Percentiles rank a stretch among this genome's conserved stretches.
Conservation (phyloP, 2,329 filamentous ascomycete genomes). For the Neoascochyta sp. region DNA sequence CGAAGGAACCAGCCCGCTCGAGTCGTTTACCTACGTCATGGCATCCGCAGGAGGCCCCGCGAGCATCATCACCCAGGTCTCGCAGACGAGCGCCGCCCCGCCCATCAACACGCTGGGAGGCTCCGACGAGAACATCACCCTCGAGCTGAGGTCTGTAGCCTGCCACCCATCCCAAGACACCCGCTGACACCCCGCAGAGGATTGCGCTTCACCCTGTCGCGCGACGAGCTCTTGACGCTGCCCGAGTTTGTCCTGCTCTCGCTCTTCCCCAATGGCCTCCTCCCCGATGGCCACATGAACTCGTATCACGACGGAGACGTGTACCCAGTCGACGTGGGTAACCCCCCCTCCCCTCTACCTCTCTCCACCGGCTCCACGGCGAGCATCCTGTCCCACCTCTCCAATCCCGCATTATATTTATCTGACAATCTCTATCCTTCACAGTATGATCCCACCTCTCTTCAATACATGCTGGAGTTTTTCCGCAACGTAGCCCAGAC, state of each 20-base stretch:
- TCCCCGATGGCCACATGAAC: conserved; percentile 94
- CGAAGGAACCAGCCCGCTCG: conserved; percentile 87
- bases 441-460: conserved; percentile 92
- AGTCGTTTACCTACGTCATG: conserved; percentile 95
- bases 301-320: conserved; percentile 89
- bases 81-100: conserved; percentile 70
- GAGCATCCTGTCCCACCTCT: conserved; percentile 42
- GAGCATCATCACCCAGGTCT: conserved; percentile 99
- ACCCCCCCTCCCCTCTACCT: conserved; percentile 30
- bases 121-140: conserved; percentile 88
- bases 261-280: conserved; percentile 96
- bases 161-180: neutral
- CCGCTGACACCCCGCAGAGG: conserved; percentile 57
- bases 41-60: conserved; percentile 92
- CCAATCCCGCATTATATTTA: conserved; percentile 50
- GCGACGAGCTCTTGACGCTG: conserved; percentile 90
- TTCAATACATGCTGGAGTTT: conserved; percentile 99
- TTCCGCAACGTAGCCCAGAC: conserved; percentile 94
- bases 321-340: conserved; percentile 92
- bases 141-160: conserved; percentile 77
- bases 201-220: conserved; percentile 85
- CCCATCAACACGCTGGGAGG: conserved; percentile 85
- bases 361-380: conserved; percentile 34
- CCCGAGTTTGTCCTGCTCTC: conserved; percentile 96
- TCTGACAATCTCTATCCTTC: conserved; percentile 53